Evolutionary conservation across 352 stramenopile species (phyloP).

Genomic region (Globisporangium okanoganense): DNA sequence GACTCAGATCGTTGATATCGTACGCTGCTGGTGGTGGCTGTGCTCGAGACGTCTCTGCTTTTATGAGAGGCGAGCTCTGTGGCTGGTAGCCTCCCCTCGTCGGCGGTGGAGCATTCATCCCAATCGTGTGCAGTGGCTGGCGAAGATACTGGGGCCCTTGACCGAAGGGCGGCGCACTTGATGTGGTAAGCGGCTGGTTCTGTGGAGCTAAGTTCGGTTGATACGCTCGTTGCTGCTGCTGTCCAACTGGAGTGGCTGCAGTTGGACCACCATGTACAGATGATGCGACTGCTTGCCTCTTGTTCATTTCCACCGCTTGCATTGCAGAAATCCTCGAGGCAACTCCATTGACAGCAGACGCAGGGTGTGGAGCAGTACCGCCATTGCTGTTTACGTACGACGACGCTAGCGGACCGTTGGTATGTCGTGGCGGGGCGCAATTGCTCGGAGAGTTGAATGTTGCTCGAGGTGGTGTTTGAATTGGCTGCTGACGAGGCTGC

Average conservation of each 20-base stretch:
- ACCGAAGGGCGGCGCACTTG: constrained; percentile 12
- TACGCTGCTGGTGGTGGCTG: constrained; percentile 25
- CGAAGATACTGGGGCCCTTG: constrained; percentile 8
- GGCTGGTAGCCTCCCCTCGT: constrained; percentile 23
- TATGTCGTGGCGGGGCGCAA: constrained; percentile 1
- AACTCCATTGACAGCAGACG: constrained; percentile 17
- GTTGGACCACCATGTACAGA: constrained; percentile 5
- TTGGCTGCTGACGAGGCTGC: neutral
- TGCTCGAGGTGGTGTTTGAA: constrained; percentile 8
- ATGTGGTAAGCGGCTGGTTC: constrained; percentile 9
- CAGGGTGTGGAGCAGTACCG: constrained; percentile 13
- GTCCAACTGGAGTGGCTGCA: constrained; percentile 7
- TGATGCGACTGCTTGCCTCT: constrained; percentile 17
- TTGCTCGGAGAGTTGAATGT: constrained; percentile 1
- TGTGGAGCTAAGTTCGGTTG: constrained; percentile 5
- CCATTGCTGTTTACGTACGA: neutral
- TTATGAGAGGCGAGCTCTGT: constrained; percentile 19
- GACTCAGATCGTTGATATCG: constrained; percentile 77
- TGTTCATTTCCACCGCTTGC: constrained; percentile 26
- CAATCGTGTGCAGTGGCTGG: constrained; percentile 22
- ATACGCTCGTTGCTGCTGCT: constrained; percentile 15
- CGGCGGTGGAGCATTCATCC: constrained; percentile 40
- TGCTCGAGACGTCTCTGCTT: constrained; percentile 13
- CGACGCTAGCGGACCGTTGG: neutral
- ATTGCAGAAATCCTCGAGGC: constrained; percentile 28